These are phyloP conservation scores for Alternaria ethzedia DNA, from an alignment of 2,329 filamentous ascomycete species.

Conservation along the genomic window DNA sequence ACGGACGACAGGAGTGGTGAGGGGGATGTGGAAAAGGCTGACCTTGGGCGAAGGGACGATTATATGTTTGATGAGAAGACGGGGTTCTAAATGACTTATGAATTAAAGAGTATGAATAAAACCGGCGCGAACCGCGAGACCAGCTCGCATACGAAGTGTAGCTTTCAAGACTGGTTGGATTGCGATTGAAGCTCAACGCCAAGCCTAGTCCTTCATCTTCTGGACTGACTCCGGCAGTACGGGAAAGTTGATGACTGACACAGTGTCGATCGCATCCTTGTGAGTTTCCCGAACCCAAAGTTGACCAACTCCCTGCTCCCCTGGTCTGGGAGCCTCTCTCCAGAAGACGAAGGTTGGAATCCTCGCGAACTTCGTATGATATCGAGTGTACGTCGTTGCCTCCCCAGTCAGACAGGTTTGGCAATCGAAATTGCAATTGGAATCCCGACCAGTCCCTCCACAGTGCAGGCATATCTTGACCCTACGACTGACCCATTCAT, in stretches of 20 bases:
- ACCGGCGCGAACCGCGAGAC: background rate
- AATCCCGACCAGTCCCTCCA: slow-evolving; percentile 36
- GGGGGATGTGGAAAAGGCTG: slow-evolving; percentile 24
- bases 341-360: slow-evolving; percentile 40
- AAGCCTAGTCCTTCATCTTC: background rate
- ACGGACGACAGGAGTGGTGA: background rate
- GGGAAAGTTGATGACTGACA: slow-evolving; percentile 24
- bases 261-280: slow-evolving; percentile 7
- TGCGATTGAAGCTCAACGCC: background rate
- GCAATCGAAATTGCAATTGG: slow-evolving; percentile 36
- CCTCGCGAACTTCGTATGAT: too few relatives aligned
- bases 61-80: slow-evolving; percentile 11
- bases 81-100: slow-evolving; percentile 10
- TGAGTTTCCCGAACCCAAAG: slow-evolving; percentile 37
- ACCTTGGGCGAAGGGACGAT: slow-evolving; percentile 1
- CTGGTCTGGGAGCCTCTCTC: slow-evolving; percentile 8
- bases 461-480: slow-evolving; percentile 46
- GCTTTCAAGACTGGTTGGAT: background rate
- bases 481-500: slow-evolving; percentile 36
- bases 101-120: slow-evolving; percentile 9
- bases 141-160: background rate
- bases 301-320: background rate
- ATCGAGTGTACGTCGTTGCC: slow-evolving; percentile 40
- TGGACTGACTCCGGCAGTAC: slow-evolving; percentile 15
- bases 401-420: slow-evolving; percentile 36